phyloP scores from a whole-genome alignment of 164 flowering plant species.

The Kalanchoe fedtschenkoi region DNA sequence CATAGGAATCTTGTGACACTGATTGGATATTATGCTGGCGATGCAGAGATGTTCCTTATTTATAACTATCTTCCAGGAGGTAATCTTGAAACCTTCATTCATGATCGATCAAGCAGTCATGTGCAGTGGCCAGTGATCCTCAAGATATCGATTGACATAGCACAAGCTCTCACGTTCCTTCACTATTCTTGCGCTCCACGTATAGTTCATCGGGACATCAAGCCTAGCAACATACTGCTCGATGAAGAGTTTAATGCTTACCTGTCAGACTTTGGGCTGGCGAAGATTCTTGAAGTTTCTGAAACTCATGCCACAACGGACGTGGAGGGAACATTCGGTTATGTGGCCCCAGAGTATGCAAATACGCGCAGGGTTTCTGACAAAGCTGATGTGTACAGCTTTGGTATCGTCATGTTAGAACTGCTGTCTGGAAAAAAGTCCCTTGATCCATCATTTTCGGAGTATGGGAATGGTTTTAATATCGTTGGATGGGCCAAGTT shows the following conservation, averaged over 20 bases:
- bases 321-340: conserved; percentile 84
- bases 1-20: conserved; percentile 71
- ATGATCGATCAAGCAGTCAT: conserved; percentile 31
- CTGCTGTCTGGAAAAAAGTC: conserved; percentile 62
- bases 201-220: conserved; percentile 67
- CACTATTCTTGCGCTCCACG: conserved; percentile 60
- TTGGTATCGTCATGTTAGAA: conserved; percentile 62
- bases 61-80: conserved; percentile 76
- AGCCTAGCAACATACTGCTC: conserved; percentile 74
- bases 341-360: conserved; percentile 79
- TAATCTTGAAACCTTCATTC: conserved; percentile 66
- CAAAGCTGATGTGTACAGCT: conserved; percentile 76
- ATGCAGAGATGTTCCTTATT: conserved; percentile 54
- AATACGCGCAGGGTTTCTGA: conserved; percentile 73
- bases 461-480: conserved; percentile 62
- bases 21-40: conserved; percentile 55
- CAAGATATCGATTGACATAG: conserved; percentile 56
- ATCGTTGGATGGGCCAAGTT: conserved; percentile 62
- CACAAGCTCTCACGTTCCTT: conserved; percentile 60
- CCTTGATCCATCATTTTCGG: conserved; percentile 66
- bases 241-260: conserved; percentile 63
- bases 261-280: conserved; percentile 72
- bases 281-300: conserved; percentile 60
- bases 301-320: conserved; percentile 77
- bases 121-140: conserved; percentile 40